phyloP scores from a whole-genome alignment of 495 filamentous ascomycete genomes.

The Lasiosphaeriaceae sp. region DNA sequence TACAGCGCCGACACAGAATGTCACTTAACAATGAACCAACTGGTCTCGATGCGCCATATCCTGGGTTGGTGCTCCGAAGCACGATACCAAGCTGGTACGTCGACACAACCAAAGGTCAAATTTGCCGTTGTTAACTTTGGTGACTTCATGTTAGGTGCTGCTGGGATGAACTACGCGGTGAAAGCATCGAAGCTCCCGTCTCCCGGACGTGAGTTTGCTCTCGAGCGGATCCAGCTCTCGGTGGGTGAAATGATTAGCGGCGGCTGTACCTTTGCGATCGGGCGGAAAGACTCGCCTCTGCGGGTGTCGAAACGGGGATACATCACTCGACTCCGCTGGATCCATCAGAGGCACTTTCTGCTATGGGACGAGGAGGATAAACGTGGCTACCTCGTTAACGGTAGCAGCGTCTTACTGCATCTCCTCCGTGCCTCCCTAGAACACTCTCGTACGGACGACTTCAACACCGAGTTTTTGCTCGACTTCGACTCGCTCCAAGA shows the following conservation, averaged over 20 bases:
- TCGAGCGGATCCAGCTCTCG: constrained; percentile 23
- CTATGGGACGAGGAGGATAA: constrained; percentile 31
- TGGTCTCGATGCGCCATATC: background rate
- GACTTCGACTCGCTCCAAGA: constrained; percentile 4
- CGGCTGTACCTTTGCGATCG: constrained; percentile 10
- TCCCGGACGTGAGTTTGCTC: constrained; percentile 5
- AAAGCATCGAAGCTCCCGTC: constrained; percentile 6
- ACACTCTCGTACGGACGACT: too few relatives aligned
- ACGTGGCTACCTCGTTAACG: constrained; percentile 32
- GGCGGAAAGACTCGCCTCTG: constrained; percentile 22
- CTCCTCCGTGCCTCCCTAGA: constrained; percentile 23
- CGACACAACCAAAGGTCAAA: too few relatives aligned
- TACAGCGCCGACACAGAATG: background rate
- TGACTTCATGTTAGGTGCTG: too few relatives aligned
- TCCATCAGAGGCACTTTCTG: constrained; percentile 17
- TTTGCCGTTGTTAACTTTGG: too few relatives aligned
- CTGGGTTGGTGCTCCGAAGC: too few relatives aligned
- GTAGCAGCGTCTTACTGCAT: constrained; percentile 30
- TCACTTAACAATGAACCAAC: too few relatives aligned
- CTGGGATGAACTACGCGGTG: background rate
- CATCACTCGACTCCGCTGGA: constrained; percentile 16
- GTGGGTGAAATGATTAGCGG: constrained; percentile 23
- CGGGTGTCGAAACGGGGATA: constrained; percentile 16
- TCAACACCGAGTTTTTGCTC: background rate
- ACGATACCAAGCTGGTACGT: too few relatives aligned